Base-by-base conservation (phyloP, 331 rosid species). In the Malus hybrid region DNA sequence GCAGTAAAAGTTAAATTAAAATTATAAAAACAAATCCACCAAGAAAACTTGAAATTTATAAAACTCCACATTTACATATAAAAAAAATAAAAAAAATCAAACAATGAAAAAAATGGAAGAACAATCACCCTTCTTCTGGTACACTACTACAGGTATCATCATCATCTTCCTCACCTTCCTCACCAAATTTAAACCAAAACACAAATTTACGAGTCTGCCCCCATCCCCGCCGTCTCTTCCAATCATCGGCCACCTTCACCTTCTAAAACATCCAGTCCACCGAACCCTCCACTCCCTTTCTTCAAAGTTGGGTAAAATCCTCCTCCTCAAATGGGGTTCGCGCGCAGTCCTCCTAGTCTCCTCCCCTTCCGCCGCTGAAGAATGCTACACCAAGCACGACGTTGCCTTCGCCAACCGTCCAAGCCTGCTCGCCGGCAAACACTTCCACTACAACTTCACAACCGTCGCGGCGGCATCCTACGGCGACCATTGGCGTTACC, bases 221-320 rank as follows among this genome's bases (percentile, higher is more conserved):
- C 83, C 77, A 31, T 63, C 69, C 56, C 80, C 83, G 28, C 69
- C 65, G 5, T 27, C 69, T 24, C 52, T 80, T 31, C 83, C 83
- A 1, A 32, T 80, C 6, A 70, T 80, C 16, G 80, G 83, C 13
- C 80, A 80, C 65, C 81, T 31, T 13, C 86, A 79, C 67, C 86
- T 79, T 3, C 75, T 83, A 3, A 71, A 68, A 67, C 68, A 70
- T 22, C 86, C 81, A 2, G 32, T 79, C 56, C 81, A 75, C 69
- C 78, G 75, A 4, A 50, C 70, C 29, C 67, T 79, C 34, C 73
- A 79, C 4, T 29, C 67, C 0, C 81, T 83, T 22, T 79, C 81
- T 9, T 6, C 14, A 29, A 71, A 57, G 19, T 34, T 39, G 52
- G 81, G 84, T 19, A 69, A 54, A 7, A n/a, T 76, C 14, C 9